phyloP scores from a whole-genome alignment of 2,329 filamentous ascomycete species.

The Sordariomycetes sp. region DNA sequence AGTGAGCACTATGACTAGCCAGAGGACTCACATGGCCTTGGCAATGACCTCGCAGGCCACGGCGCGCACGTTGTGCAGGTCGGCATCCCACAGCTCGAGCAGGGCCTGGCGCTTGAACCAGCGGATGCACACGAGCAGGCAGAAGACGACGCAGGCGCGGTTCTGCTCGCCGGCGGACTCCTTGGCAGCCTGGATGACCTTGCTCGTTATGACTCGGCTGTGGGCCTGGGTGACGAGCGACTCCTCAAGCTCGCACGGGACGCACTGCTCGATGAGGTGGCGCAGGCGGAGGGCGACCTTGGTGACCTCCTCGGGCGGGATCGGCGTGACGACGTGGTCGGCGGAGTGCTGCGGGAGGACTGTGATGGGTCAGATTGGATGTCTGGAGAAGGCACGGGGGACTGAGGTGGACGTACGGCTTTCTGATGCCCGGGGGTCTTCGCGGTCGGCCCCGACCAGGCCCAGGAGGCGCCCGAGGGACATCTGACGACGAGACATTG shows the following conservation, averaged over 20 bases:
- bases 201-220: slow-evolving; percentile 69
- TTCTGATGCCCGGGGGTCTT: background rate
- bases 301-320: slow-evolving; percentile 70
- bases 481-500: slow-evolving; percentile 2
- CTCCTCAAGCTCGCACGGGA: slow-evolving; percentile 82
- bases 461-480: slow-evolving; percentile 3
- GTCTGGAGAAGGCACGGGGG: background rate
- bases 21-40: slow-evolving; percentile 47
- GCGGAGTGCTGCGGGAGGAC: slow-evolving; percentile 54
- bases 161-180: slow-evolving; percentile 69
- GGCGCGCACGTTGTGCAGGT: slow-evolving; percentile 67
- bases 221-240: slow-evolving; percentile 64
- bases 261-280: slow-evolving; percentile 76
- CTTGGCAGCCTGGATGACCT: slow-evolving; percentile 68
- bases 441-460: background rate
- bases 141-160: slow-evolving; percentile 69
- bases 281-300: slow-evolving; percentile 82
- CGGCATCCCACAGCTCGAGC: slow-evolving; percentile 83
- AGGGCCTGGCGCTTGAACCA: slow-evolving; percentile 71
- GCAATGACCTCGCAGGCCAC: slow-evolving; percentile 83
- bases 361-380: slow-evolving; percentile 14
- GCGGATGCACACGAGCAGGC: slow-evolving; percentile 56
- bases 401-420: background rate
- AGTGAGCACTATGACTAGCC: no score
- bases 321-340: slow-evolving; percentile 47